Base-by-base conservation (phyloP, 2,329 filamentous ascomycete genomes). In the Corynespora cassiicola region DNA sequence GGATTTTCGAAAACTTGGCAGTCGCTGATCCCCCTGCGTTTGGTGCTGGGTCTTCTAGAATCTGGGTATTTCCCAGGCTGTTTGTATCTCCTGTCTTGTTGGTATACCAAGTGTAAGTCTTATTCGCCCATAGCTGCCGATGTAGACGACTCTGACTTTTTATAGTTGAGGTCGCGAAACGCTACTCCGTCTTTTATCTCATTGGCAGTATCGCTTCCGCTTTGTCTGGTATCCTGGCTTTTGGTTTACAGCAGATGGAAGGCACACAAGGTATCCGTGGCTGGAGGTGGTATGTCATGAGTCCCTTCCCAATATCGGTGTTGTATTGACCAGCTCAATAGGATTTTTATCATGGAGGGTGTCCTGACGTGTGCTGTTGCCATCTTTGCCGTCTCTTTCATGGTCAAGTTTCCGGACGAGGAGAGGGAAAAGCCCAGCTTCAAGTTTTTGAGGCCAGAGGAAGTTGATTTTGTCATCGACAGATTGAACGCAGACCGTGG, bases 321-420 rank as follows among this genome's bases (percentile, higher is more conserved):
- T n/a, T n/a, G n/a, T n/a, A n/a, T n/a, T 14, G 15, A 5, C 20
- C 27, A 26, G 32, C 22, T 33, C 18, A 27, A 30, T 16, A 54
- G 50, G 54, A 62, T 62, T 19, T 60, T 64, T 36, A 52, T 58
- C 19, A 44, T 63, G 11, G 57, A 63, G 19, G 60, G 58, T 0
- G 52, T 59, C 10, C 28, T 61, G 1, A 63, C 60, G 2, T 56
- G 52, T 33, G 28, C 52, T 7, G 47, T 61, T 7, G 57, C 56
- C n/a, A 54, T 58, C 9, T 40, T 50, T 5, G 53, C 52, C 7
- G 53, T 53, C 44, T 54, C 55, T 28, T 43, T 61, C 31, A 61
- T 62, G 29, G 40, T 62, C 8, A 56, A 59, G 23, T 63, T 61
- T 18, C 57, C 58, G 2, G 57, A 59, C 31, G 58, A 55, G 27